Base-by-base conservation (phyloP, 371 early-diverging fungal genomes). In the Apophysomyces sp. region DNA sequence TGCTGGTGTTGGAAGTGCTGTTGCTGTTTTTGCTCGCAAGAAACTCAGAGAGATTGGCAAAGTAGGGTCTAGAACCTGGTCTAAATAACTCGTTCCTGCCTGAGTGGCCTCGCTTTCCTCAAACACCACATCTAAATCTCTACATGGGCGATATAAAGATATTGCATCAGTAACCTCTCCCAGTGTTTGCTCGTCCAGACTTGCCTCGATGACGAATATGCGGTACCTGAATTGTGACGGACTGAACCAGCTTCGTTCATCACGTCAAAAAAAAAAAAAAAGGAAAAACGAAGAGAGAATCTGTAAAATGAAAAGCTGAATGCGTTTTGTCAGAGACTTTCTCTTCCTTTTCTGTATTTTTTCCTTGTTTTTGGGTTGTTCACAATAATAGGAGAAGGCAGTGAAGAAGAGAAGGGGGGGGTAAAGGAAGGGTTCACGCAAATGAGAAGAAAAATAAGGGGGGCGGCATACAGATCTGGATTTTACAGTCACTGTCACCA, bases 111-210 rank as follows among this genome's bases (percentile, higher is more conserved):
- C 74, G 51, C 55, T 69, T 55, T 78, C 78, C 60, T 78, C 78
- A 52, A 78, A 63, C n/a, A 78, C 66, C 39, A 78, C 67, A 34
- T 68, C 73, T 18, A 78, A 57, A 55, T 75, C 75, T 61, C 78
- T 78, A 51, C 30, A 39, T 18, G 26, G 18, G 13, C 49, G 31
- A 11, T n/a, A n/a, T 41, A 11, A 53, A 31, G 28, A 29, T 29
- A 15, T 26, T 21, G 16, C 26, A 16, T 32, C 34, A 36, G n/a
- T 16, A 18, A 29, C 31, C 11, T 26, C 52, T 8, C 13, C 8
- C 30, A 15, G 31, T n/a, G 37, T 16, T 30, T 29, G 37, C 16
- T 24, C 11, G 26, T 11, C 28, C n/a, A 34, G 26, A 55, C 66
- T 56, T 61, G 58, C 66, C 66, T 60, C 61, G 66, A 66, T 57